A percentile compares a stretch with the other conserved stretches of the same genome.
Conservation (phyloP, 2,329 filamentous ascomycete genomes). For the Penicillium sclerotigenum region DNA sequence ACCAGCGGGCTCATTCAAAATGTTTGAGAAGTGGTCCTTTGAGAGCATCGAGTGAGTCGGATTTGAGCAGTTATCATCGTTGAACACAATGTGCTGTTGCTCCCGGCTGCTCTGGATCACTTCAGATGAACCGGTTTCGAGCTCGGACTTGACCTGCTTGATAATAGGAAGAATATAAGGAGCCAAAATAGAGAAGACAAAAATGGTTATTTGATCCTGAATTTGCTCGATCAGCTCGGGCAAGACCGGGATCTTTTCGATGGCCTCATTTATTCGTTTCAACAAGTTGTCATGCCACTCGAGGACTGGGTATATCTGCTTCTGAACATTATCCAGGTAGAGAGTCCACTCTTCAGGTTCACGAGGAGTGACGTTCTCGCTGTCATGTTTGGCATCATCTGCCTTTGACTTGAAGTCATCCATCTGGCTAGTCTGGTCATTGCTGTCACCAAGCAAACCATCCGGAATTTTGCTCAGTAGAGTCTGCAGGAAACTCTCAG, state of each 20-base stretch:
- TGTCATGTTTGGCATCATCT: constrained; percentile 69
- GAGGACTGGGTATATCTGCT: constrained; percentile 83
- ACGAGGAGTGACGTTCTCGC: constrained; percentile 69
- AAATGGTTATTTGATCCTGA: constrained; percentile 81
- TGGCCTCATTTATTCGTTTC: constrained; percentile 70
- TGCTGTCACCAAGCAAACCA: constrained; percentile 70
- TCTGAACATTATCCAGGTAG: constrained; percentile 70
- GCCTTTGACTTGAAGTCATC: constrained; percentile 77
- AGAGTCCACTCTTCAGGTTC: constrained; percentile 78
- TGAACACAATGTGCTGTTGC: constrained; percentile 83
- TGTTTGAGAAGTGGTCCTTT: constrained; percentile 91
- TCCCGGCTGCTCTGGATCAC: constrained; percentile 81
- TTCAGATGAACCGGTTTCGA: constrained; percentile 79
- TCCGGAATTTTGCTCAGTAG: constrained; percentile 78
- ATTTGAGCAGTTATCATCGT: constrained; percentile 71
- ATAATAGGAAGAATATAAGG: constrained; percentile 86
- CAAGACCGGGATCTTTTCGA: constrained; percentile 81
- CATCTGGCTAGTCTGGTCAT: constrained; percentile 64
- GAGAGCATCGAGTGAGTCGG: constrained; percentile 95
- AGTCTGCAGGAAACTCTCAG: constrained; percentile 73
- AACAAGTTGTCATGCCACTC: constrained; percentile 88
- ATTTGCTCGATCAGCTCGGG: constrained; percentile 82
- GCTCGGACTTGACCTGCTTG: constrained; percentile 78
- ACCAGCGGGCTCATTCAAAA: constrained; percentile 85
- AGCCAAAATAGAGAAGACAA: constrained; percentile 87